Conservation (phyloP, 345 rosid species). For the Streptanthus diversifolius region DNA sequence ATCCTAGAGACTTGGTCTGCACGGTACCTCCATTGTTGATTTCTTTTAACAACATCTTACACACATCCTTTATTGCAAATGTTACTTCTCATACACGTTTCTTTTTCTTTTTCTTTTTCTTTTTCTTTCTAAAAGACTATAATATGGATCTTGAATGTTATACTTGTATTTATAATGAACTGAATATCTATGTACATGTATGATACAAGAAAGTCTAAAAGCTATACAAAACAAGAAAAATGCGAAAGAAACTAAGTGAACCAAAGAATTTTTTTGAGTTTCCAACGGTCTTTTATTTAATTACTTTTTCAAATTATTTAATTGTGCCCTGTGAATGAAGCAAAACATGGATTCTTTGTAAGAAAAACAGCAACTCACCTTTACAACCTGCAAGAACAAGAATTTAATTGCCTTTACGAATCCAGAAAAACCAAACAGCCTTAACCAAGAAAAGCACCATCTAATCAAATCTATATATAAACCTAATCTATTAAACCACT, state of each 20-base stretch:
- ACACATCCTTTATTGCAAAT: not conserved
- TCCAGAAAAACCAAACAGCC: slow-evolving; percentile 43
- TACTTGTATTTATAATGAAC: not conserved
- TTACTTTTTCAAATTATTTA: slow-evolving; percentile 4
- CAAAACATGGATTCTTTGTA: slow-evolving; percentile 24
- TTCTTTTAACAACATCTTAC: not conserved
- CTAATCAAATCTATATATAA: slow-evolving; percentile 21
- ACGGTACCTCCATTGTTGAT: not conserved
- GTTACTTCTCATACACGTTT: not conserved
- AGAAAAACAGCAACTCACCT: slow-evolving; percentile 2
- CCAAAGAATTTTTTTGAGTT: slow-evolving; percentile 18
- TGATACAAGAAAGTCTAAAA: not conserved
- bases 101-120: not conserved
- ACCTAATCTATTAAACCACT: not conserved
- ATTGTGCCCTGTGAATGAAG: slow-evolving; percentile 31
- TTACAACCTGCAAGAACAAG: slow-evolving; percentile 25
- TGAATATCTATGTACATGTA: not conserved
- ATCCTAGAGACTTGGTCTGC: not conserved
- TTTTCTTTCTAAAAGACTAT: not conserved
- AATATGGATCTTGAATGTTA: not conserved
- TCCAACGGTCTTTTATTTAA: not conserved
- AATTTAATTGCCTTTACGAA: slow-evolving; percentile 19
- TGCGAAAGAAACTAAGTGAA: slow-evolving; percentile 11
- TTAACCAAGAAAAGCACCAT: slow-evolving; percentile 74
- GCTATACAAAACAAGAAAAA: not conserved